Percentiles rank a stretch among this genome's conserved stretches.
These are phyloP conservation scores for Penicillium goetzii DNA, from an alignment of 495 filamentous ascomycete species.

Conservation along the genomic window DNA sequence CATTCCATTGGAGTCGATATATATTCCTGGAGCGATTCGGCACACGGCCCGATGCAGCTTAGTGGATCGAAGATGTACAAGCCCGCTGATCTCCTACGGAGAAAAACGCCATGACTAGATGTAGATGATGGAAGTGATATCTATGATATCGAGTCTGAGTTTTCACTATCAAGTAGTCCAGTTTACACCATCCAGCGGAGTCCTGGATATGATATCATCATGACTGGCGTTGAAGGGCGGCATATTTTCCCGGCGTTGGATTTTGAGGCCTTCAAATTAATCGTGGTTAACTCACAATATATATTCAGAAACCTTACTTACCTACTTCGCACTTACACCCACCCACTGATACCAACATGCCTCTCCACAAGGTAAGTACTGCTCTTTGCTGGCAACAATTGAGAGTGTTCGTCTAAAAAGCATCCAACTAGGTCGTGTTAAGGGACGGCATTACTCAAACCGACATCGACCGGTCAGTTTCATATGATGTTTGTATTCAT, in stretches of 20 bases:
- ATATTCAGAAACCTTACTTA: background rate
- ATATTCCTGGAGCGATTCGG: background rate
- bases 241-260: background rate
- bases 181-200: background rate
- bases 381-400: background rate
- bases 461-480: slow-evolving; percentile 11
- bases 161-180: background rate
- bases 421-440: slow-evolving; percentile 1
- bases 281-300: background rate
- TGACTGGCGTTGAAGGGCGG: slow-evolving; percentile 3
- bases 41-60: too few relatives aligned
- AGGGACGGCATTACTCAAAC: slow-evolving; percentile 4
- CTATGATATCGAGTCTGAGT: background rate
- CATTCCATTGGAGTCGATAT: background rate
- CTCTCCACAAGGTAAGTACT: slow-evolving; percentile 10
- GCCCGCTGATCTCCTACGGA: background rate
- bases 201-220: slow-evolving; percentile 14
- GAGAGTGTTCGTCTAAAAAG: background rate
- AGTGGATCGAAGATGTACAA: background rate
- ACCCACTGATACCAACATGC: background rate
- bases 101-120: background rate
- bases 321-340: background rate
- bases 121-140: too few relatives aligned
- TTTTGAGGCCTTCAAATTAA: background rate
- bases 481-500: background rate